phyloP scores from a whole-genome alignment of 257 asterid genomes.

The Orobanche coerulescens region DNA sequence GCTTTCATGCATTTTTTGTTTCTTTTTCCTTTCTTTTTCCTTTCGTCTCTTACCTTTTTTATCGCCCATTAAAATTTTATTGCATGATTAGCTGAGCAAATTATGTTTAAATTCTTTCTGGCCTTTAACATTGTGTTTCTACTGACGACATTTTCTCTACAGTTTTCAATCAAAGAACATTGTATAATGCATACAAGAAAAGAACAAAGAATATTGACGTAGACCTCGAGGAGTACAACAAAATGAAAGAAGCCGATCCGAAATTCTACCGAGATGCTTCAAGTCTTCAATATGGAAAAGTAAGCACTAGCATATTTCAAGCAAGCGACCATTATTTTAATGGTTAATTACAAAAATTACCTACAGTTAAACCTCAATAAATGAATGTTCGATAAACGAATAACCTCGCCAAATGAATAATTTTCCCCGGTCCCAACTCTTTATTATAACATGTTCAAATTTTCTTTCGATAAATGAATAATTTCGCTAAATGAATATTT shows the following conservation, averaged over 20 bases:
- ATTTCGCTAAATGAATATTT: too few species aligned
- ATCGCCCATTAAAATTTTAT: background rate
- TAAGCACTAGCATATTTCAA: slow-evolving; percentile 23
- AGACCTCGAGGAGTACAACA: slow-evolving; percentile 66
- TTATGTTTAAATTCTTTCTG: too few species aligned
- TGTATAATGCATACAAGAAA: slow-evolving; percentile 83
- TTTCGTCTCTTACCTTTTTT: background rate
- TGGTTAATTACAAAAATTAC: background rate
- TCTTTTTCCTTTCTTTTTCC: too few species aligned
- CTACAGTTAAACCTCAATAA: too few species aligned
- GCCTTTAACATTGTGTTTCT: background rate
- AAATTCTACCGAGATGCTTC: slow-evolving; percentile 94
- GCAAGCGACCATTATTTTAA: background rate
- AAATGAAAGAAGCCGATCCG: slow-evolving; percentile 82
- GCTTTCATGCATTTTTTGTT: background rate
- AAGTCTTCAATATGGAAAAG: slow-evolving; percentile 96
- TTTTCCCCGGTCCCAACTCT: too few species aligned
- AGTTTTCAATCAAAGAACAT: slow-evolving; percentile 84
- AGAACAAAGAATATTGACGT: slow-evolving; percentile 60
- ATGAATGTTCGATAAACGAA: too few species aligned
- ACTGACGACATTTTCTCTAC: slow-evolving; percentile 5
- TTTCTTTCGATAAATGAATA: too few species aligned
- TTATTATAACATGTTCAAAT: too few species aligned
- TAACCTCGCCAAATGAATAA: too few species aligned
- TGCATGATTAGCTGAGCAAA: too few species aligned